Evolutionary conservation across 2,329 filamentous ascomycete genomes (phyloP), one percentile per base, ranked within the genome.

Genomic region (Trichoderma sp.): DNA sequence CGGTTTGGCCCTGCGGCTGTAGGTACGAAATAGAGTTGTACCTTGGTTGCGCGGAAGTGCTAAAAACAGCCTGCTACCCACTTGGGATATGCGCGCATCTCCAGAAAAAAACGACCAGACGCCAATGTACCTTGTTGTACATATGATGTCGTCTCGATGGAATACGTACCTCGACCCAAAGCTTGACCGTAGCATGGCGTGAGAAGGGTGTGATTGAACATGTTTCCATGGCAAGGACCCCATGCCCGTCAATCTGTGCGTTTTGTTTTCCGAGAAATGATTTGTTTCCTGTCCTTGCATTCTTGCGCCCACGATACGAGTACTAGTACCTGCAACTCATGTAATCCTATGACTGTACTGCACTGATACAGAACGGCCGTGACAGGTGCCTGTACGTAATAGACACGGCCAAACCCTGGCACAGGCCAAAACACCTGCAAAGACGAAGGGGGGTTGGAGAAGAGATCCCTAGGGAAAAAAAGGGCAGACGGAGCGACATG

Each of bases 371-470:
- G 39, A 39, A 43, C 24, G 26, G 51, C 64, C 47, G 47, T 71
- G 69, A 70, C 60, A 43, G n/a, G 34, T 60, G 28, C 30, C 57
- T 65, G 26, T 62, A 63, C 60, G 69, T 64, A 62, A 64, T 64
- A 26, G 43, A 30, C 47, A 18, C 47, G 11, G 63, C 26, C 24
- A 30, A n/a, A 34, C 56, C 66, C 66, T 70, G 57, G 34, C 39
- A 39, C 28, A 60, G 56, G 47, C 28, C 28, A 60, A 34, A 60
- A 34, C 28, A 60, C 11, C 66, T 51, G 66, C 57, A 70, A 39
- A 36, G 57, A 12, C 36, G 39, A 70, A n/a, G n/a, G 57, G 66
- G 66, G 66, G 28, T n/a, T 43, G 39, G 32, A 68, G 30, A 18
- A n/a, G 39, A 58, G 43, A 6, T 58, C 30, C 30, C 21, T 36